Base-by-base conservation (phyloP, 306 rosid genomes). In the Purshia tridentata region DNA sequence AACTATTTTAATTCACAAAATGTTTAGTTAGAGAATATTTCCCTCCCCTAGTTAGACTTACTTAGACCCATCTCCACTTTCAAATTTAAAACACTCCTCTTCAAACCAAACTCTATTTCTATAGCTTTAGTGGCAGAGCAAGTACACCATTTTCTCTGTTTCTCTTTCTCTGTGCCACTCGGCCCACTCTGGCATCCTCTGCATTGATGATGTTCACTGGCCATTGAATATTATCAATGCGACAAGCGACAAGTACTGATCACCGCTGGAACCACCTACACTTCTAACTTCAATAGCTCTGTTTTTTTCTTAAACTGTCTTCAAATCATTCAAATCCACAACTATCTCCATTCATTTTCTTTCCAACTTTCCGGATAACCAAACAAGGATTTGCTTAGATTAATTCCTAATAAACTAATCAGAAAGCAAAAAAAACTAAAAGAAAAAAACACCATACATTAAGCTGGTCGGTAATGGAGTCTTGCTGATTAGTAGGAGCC, bases 401-500 rank as follows among this genome's bases (percentile, higher is more conserved):
- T 55, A 19, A 10, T 9, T 55, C 9, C 37, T 6, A 10, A 1
- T 6, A 47, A 60, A 23, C 18, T 19, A 40, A 16, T 8, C 22
- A 45, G 11, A 6, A 40, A 65, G 1, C 0, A 39, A 5, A 63
- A 66, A 59, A 20, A 51, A 37, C 57, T 14, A 39, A 65, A 70
- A 72, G 64, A 46, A 20, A 55, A 51, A 55, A 37, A 65, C 29
- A 82, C 91, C 91, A 6, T 52, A 94, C 99, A 35, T 89, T 82
- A 77, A 94, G 99, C 86, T 94, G 99, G 54, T 71, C 65, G 14
- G 96, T 88, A 68, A 94, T 80, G 22, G 96, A 65, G 78, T 91
- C 97, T 65, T 94, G 97, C 75, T 94, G 98, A 64, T 94, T 91
- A 4, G 87, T 75, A 0, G 99, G 92, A 66, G 91, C 48, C 10